phyloP scores from a whole-genome alignment of 2,329 filamentous ascomycete genomes.

The Lanzia echinophila region DNA sequence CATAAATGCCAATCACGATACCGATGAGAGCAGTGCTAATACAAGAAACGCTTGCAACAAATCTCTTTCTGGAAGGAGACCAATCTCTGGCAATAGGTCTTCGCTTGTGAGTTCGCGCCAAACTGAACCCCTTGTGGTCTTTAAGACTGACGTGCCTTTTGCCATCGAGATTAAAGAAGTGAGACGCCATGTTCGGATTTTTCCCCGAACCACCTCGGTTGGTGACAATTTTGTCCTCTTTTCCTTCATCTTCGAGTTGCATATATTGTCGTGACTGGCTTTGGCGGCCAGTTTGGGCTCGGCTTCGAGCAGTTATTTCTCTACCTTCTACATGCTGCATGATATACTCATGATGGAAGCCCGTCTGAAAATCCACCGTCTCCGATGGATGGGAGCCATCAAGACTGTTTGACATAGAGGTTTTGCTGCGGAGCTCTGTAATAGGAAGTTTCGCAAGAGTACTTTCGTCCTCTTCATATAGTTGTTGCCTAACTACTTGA shows the following conservation, averaged over 20 bases:
- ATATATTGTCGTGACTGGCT: slow-evolving; percentile 11
- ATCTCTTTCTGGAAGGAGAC: slow-evolving; percentile 59
- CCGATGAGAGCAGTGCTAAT: slow-evolving; percentile 67
- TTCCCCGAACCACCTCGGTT: slow-evolving; percentile 7
- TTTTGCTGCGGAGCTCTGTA: background rate
- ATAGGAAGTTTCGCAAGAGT: slow-evolving; percentile 2
- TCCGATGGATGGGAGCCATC: slow-evolving; percentile 21
- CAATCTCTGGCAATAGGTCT: slow-evolving; percentile 68
- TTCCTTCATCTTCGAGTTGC: slow-evolving; percentile 2
- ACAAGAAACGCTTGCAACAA: slow-evolving; percentile 63
- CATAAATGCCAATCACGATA: slow-evolving; percentile 66
- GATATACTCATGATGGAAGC: slow-evolving; percentile 14
- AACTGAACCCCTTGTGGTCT: slow-evolving; percentile 42
- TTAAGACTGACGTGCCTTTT: slow-evolving; percentile 49
- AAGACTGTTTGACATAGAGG: slow-evolving; percentile 14
- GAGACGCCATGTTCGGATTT: slow-evolving; percentile 13
- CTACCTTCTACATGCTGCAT: slow-evolving; percentile 15
- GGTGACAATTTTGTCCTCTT: background rate
- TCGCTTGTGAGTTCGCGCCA: slow-evolving; percentile 48
- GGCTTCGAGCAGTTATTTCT: slow-evolving; percentile 9
- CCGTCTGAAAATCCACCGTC: slow-evolving; percentile 23
- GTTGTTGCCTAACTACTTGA: slow-evolving; percentile 1
- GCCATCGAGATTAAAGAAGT: slow-evolving; percentile 37
- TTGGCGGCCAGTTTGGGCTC: slow-evolving; percentile 9
- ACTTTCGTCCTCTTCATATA: slow-evolving; percentile 5